Evolutionary conservation across 2,329 filamentous ascomycete species (phyloP).

Genomic region (Ampelomyces quisqualis): DNA sequence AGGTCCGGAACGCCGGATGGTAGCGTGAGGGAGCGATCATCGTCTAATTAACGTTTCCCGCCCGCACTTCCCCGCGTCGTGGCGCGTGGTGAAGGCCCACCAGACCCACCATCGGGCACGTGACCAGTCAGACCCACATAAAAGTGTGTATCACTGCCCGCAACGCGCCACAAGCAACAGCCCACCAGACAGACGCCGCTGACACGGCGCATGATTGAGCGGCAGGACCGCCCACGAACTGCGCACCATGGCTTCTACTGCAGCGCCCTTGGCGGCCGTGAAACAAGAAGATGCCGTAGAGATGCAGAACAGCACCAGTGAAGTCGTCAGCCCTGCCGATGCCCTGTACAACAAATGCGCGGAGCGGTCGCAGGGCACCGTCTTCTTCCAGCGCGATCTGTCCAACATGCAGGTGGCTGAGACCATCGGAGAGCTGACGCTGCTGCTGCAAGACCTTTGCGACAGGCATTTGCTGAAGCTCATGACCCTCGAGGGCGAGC

Average conservation of each 20-base stretch:
- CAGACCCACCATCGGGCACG: not conserved
- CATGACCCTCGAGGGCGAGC: slow-evolving; percentile 39
- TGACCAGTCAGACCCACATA: slow-evolving; percentile 2
- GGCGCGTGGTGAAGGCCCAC: not conserved
- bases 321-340: slow-evolving; percentile 27
- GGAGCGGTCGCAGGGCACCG: slow-evolving; percentile 34
- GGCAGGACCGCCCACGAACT: slow-evolving; percentile 11
- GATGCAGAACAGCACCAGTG: slow-evolving; percentile 9
- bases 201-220: slow-evolving; percentile 28
- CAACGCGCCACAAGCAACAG: not conserved
- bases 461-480: slow-evolving; percentile 42
- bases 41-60: slow-evolving; percentile 19
- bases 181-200: slow-evolving; percentile 7
- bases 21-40: slow-evolving; percentile 2
- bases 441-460: slow-evolving; percentile 37
- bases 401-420: slow-evolving; percentile 41
- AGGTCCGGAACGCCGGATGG: slow-evolving; percentile 1
- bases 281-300: slow-evolving; percentile 22
- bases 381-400: slow-evolving; percentile 45
- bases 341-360: slow-evolving; percentile 44
- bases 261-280: slow-evolving; percentile 16
- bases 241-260: slow-evolving; percentile 26
- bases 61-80: not conserved
- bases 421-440: slow-evolving; percentile 35
- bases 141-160: slow-evolving; percentile 1